Conservation (phyloP, 73 alveolate genomes). For the Paramecium primaurelia region DNA sequence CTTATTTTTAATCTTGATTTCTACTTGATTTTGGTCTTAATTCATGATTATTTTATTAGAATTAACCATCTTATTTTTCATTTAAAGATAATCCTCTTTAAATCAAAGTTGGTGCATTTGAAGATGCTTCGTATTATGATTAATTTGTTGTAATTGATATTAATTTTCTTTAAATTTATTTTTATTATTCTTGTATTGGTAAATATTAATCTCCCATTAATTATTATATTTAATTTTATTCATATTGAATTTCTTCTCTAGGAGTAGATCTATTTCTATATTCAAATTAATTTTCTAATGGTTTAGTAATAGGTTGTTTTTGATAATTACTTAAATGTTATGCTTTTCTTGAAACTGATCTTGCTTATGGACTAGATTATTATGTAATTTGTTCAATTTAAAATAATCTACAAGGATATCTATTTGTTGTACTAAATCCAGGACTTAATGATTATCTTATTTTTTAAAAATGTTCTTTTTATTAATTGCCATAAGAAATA, state of each 20-base stretch:
- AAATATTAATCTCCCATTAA: not conserved
- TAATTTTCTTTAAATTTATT: not conserved
- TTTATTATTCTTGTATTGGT: not conserved
- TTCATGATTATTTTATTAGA: not conserved
- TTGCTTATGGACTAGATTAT: not conserved
- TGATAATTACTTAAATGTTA: not conserved
- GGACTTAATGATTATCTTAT: conserved; percentile 42
- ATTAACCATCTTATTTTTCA: not conserved
- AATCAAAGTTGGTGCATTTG: not conserved
- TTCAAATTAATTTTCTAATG: not conserved
- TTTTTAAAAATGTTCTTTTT: not conserved
- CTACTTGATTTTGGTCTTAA: not conserved
- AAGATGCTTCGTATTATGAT: not conserved
- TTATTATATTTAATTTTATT: not conserved
- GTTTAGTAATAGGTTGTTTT: not conserved
- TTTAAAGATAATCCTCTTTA: not conserved
- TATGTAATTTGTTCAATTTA: not conserved
- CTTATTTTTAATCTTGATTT: not conserved
- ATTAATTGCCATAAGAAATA: not conserved
- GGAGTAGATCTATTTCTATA: not conserved
- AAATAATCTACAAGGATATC: not conserved
- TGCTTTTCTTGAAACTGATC: not conserved
- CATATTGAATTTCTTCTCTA: not conserved
- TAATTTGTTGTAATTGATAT: not conserved
- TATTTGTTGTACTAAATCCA: not conserved